Conservation (phyloP, 306 rosid genomes). For the Corylus avellana region DNA sequence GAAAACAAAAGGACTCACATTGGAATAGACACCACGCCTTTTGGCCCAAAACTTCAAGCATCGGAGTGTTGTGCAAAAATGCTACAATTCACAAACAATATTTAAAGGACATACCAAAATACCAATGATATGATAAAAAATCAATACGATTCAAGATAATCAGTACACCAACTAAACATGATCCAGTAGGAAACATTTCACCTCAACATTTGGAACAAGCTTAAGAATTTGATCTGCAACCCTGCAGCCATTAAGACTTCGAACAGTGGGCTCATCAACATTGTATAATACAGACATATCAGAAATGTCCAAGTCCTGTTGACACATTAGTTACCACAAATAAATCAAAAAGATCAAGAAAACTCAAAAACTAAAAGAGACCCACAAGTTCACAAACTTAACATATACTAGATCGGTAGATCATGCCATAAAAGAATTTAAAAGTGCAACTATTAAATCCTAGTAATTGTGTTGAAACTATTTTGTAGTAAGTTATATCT, state of each 20-base stretch:
- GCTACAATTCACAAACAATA: slow-evolving; percentile 36
- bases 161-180: not conserved
- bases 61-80: slow-evolving; percentile 75
- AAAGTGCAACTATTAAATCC: not conserved
- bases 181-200: slow-evolving; percentile 19
- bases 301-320: slow-evolving; percentile 84
- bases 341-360: slow-evolving; percentile 16
- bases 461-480: not conserved
- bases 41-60: slow-evolving; percentile 94
- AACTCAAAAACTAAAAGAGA: not conserved
- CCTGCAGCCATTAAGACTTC: slow-evolving; percentile 94
- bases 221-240: slow-evolving; percentile 98
- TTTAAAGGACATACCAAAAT: not conserved
- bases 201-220: slow-evolving; percentile 94
- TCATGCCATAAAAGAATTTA: not conserved
- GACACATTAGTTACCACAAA: slow-evolving; percentile 24
- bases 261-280: slow-evolving; percentile 90
- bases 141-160: not conserved
- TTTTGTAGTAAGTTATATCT: not conserved
- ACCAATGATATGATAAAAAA: not conserved
- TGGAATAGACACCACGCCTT: slow-evolving; percentile 90
- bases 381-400: not conserved
- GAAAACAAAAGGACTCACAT: slow-evolving; percentile 50
- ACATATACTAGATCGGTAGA: not conserved
- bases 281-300: slow-evolving; percentile 60